phyloP scores from a whole-genome alignment of 768 basidiomycete genomes.

The Agrocybe praecox region DNA sequence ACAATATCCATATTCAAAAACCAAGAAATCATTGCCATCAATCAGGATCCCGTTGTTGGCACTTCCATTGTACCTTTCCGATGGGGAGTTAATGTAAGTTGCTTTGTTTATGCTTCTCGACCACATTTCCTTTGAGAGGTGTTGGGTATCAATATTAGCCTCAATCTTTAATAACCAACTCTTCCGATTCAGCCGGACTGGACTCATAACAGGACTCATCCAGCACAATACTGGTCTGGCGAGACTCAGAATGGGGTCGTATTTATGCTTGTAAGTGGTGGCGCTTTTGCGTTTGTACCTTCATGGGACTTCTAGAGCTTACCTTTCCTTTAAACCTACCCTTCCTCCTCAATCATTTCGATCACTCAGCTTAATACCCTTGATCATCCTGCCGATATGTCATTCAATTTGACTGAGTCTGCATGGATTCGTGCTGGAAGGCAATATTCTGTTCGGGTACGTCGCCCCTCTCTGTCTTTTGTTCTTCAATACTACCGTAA shows the following conservation, averaged over 20 bases:
- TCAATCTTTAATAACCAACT: slow-evolving; percentile 1
- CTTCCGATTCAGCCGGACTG: slow-evolving; percentile 38
- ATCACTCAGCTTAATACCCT: slow-evolving; percentile 56
- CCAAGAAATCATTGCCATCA: slow-evolving; percentile 66
- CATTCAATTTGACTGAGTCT: slow-evolving; percentile 67
- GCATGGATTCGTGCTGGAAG: slow-evolving; percentile 72
- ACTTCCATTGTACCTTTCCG: slow-evolving; percentile 65
- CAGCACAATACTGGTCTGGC: slow-evolving; percentile 76
- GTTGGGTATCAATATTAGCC: not conserved
- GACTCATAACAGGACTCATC: slow-evolving; percentile 46
- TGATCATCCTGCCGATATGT: slow-evolving; percentile 56
- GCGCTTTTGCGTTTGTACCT: not conserved
- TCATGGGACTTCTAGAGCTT: not conserved
- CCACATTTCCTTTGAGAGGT: too few species aligned
- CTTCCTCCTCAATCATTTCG: too few species aligned
- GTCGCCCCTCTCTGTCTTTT: slow-evolving; percentile 18
- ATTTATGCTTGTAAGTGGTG: slow-evolving; percentile 59
- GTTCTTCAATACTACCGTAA: not conserved
- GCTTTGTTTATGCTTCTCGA: not conserved
- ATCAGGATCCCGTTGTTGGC: slow-evolving; percentile 66
- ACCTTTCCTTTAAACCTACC: not conserved
- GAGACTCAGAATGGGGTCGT: slow-evolving; percentile 64
- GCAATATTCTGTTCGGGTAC: slow-evolving; percentile 64
- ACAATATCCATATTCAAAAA: slow-evolving; percentile 62
- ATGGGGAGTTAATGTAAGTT: slow-evolving; percentile 67